Evolutionary conservation across 2,329 filamentous ascomycete genomes (phyloP).

Genomic region (Aureobasidium sp.): DNA sequence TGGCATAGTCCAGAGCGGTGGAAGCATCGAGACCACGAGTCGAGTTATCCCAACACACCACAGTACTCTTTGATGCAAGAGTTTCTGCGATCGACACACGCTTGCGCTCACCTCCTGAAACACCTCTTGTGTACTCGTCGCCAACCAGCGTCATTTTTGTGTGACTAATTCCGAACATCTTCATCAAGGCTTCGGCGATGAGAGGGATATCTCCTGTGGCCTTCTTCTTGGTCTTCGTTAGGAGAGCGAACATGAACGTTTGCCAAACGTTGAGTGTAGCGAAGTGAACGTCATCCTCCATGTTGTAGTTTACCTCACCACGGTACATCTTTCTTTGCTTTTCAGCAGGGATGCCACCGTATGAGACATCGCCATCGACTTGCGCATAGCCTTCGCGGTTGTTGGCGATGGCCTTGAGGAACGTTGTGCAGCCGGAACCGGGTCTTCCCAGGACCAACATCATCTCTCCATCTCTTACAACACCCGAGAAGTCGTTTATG

Average conservation of each 20-base stretch:
- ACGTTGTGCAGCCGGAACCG: slow-evolving; percentile 66
- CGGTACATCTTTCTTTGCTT: slow-evolving; percentile 60
- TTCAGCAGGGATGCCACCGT: slow-evolving; percentile 60
- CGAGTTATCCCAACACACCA: slow-evolving; percentile 73
- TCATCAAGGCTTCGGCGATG: slow-evolving; percentile 60
- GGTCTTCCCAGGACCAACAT: slow-evolving; percentile 65
- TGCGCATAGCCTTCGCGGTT: slow-evolving; percentile 55
- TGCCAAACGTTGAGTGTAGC: slow-evolving; percentile 68
- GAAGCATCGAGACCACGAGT: slow-evolving; percentile 72
- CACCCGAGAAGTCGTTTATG: slow-evolving; percentile 58
- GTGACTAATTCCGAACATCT: slow-evolving; percentile 71
- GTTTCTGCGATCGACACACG: slow-evolving; percentile 73
- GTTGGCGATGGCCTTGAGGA: slow-evolving; percentile 67
- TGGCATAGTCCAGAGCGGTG: slow-evolving; percentile 69
- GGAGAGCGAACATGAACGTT: slow-evolving; percentile 64
- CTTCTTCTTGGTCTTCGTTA: slow-evolving; percentile 64
- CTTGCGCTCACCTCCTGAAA: slow-evolving; percentile 73
- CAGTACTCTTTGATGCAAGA: slow-evolving; percentile 61
- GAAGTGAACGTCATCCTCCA: slow-evolving; percentile 68
- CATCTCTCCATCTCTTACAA: slow-evolving; percentile 57
- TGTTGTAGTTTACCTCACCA: slow-evolving; percentile 71
- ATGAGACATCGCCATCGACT: slow-evolving; percentile 61
- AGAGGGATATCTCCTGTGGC: slow-evolving; percentile 55
- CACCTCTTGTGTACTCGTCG: slow-evolving; percentile 62
- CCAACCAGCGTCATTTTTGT: slow-evolving; percentile 67